Base-by-base conservation (phyloP, 192 early-diverging fungal species). In the Bifiguratus adelaidae region DNA sequence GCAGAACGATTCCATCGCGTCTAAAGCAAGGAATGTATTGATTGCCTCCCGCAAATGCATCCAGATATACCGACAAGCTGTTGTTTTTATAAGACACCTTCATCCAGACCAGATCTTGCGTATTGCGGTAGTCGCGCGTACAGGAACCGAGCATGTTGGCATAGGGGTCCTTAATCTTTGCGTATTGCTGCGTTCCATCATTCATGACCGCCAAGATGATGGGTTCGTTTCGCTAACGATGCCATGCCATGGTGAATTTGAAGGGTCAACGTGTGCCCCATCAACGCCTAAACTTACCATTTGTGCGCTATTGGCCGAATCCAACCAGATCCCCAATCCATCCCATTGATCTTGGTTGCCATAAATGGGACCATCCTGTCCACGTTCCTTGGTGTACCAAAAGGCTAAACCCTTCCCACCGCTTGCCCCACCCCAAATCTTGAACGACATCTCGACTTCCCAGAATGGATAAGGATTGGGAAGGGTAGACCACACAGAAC, bases 371-470 rank as follows among this genome's bases (percentile, higher is more conserved):
- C 84, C 87, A 11, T 52, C 58, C 4, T 60, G 46, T 30, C 48
- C 43, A 3, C 55, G 36, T 11, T 80, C 78, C 37, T 80, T 63
- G 0, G 82, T 75, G 49, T 91, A 91, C 88, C 88, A 91, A 42
- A 91, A 76, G 20, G 83, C 88, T 4, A 91, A 44, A 0, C 88
- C 88, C 22, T 80, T 67, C 16, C 83, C 85, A 22, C 88, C 88
- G 23, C 67, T 48, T 30, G 66, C 53, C 7, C 66, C 66, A 5
- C 88, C 88, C 24, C 44, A 61, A 6, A 80, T 71, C 15, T 45
- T 56, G 51, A 88, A 74, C 7, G 74, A 50, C 40, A 88, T 63
- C 30, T 81, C 69, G 18, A 81, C 75, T 43, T 83, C 70, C 86
- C 86, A 91, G 30, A 84, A 76, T 50, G 67, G 59, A 67, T 88